These are phyloP conservation scores for Sphaceloma murrayae DNA, from an alignment of 2,329 filamentous ascomycete species.

Conservation along the genomic window DNA sequence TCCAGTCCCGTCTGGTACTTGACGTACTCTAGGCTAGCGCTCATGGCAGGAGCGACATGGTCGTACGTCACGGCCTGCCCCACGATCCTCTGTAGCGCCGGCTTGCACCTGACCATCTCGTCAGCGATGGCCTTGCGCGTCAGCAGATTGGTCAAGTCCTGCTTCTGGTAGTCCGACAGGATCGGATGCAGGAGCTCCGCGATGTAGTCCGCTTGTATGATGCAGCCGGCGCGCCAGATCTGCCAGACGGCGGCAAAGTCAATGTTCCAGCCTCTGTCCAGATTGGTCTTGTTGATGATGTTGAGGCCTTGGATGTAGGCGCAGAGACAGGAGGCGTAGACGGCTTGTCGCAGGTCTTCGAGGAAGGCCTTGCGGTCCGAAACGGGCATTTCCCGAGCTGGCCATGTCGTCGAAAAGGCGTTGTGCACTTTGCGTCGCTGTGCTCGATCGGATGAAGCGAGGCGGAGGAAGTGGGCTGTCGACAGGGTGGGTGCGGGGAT, in stretches of 20 bases:
- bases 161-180: slow-evolving; percentile 28
- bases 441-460: slow-evolving; percentile 52
- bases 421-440: slow-evolving; percentile 46
- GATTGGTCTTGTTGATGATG: slow-evolving; percentile 50
- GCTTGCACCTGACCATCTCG: slow-evolving; percentile 45
- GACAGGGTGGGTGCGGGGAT: slow-evolving; percentile 56
- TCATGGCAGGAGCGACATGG: slow-evolving; percentile 51
- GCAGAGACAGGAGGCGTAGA: slow-evolving; percentile 52
- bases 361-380: slow-evolving; percentile 38
- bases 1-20: slow-evolving; percentile 53
- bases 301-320: slow-evolving; percentile 59
- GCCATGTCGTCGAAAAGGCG: slow-evolving; percentile 36
- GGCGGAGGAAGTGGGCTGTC: slow-evolving; percentile 51
- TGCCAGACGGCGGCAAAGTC: slow-evolving; percentile 44
- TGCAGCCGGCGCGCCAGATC: slow-evolving; percentile 62
- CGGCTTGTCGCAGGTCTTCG: slow-evolving; percentile 50
- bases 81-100: slow-evolving; percentile 47
- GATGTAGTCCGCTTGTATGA: slow-evolving; percentile 59
- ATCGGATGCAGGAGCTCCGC: slow-evolving; percentile 47
- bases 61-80: slow-evolving; percentile 47
- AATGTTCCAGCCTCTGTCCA: slow-evolving; percentile 51
- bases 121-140: slow-evolving; percentile 40
- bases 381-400: slow-evolving; percentile 28
- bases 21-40: slow-evolving; percentile 55
- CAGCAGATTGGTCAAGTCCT: slow-evolving; percentile 39